Percentiles rank a stretch among this genome's conserved stretches.
Evolutionary conservation across 139 green algal species (phyloP).

Genomic region (Chlorella sorokiniana): DNA sequence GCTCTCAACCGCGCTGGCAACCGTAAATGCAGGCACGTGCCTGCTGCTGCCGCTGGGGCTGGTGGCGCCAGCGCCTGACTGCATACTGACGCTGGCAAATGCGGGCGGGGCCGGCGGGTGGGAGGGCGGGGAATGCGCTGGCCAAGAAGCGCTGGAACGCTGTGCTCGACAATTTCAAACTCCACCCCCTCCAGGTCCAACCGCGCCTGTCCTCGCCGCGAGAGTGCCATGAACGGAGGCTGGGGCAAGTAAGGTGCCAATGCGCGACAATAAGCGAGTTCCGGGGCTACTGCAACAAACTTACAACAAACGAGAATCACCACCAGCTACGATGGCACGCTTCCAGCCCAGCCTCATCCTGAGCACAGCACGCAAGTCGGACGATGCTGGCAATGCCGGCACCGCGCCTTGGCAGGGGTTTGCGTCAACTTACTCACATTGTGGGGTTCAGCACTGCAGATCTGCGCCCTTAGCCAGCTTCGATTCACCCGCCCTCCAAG

Average conservation of each 20-base stretch:
- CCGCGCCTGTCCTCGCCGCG: not conserved
- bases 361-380: not conserved
- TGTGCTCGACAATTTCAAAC: slow-evolving; percentile 11
- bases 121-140: not conserved
- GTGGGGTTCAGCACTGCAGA: too few species aligned
- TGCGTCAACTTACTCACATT: too few species aligned
- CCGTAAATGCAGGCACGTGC: slow-evolving; percentile 27
- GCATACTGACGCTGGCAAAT: slow-evolving; percentile 36
- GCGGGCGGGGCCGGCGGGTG: not conserved
- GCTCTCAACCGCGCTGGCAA: slow-evolving; percentile 30
- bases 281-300: not conserved
- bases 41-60: not conserved
- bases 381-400: too few species aligned
- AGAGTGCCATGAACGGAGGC: not conserved
- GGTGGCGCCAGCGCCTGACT: not conserved
- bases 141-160: not conserved
- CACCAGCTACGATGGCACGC: too few species aligned
- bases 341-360: not conserved
- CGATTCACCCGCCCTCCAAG: too few species aligned
- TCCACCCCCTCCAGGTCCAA: slow-evolving; percentile 11
- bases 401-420: too few species aligned
- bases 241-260: not conserved
- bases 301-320: too few species aligned
- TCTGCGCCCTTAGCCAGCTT: too few species aligned
- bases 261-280: not conserved